Percentiles rank a stretch among this genome's conserved stretches.
Conservation (phyloP, 177 flowering plant genomes). For the Vitis hybrid region DNA sequence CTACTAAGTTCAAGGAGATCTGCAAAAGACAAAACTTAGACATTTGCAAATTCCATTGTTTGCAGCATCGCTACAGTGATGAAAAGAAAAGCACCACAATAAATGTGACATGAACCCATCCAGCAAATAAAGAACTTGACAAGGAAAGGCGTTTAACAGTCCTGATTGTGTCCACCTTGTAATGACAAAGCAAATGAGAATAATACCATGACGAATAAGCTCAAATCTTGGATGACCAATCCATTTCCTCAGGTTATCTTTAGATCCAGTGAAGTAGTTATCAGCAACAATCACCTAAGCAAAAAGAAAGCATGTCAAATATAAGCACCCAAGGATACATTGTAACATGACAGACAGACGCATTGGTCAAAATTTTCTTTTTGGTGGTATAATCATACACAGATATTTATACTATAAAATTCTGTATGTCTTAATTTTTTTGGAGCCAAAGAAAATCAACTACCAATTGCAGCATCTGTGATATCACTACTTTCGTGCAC, state of each 20-base stretch:
- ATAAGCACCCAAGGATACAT: background rate
- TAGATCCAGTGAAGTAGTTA: conserved; percentile 95
- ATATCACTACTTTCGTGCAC: no score
- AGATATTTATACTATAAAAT: no score
- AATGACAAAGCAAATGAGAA: background rate
- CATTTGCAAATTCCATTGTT: background rate
- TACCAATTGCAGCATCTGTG: no score
- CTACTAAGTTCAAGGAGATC: background rate
- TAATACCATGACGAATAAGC: conserved; percentile 92
- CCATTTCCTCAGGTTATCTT: conserved; percentile 88
- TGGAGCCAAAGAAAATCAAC: no score
- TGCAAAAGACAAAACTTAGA: background rate
- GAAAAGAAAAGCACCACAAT: background rate
- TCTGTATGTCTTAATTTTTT: no score
- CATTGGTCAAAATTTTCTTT: no score
- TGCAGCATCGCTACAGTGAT: background rate
- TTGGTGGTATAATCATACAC: no score
- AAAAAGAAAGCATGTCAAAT: background rate
- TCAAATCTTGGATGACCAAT: conserved; percentile 99
- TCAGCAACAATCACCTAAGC: conserved; percentile 90
- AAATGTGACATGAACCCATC: background rate
- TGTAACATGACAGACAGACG: no score
- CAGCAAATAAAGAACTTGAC: background rate
- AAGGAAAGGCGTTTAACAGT: background rate
- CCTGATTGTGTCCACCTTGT: background rate